Conservation (phyloP, 108 stramenopile genomes). For the Fragilariopsis cylindrus region DNA sequence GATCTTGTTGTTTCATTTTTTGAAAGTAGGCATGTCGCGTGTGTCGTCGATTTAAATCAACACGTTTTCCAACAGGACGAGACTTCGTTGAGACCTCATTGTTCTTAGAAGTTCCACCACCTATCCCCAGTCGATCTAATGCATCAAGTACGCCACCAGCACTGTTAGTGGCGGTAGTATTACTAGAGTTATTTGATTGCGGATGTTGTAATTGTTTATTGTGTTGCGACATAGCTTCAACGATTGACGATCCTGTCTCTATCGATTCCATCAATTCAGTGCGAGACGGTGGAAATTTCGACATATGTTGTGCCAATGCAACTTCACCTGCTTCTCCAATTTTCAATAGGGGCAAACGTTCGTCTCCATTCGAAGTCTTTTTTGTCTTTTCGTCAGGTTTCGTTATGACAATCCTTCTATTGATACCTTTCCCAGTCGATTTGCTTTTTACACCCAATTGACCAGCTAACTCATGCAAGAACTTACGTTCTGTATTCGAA, state of each 20-base stretch:
- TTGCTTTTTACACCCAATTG: conserved; percentile 68
- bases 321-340: conserved; percentile 44
- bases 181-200: background rate
- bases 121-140: conserved; percentile 25
- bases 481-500: conserved; percentile 83
- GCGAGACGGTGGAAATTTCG: conserved; percentile 43
- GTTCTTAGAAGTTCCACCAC: background rate
- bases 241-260: conserved; percentile 61
- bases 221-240: conserved; percentile 24
- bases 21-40: conserved; percentile 19
- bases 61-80: conserved; percentile 2
- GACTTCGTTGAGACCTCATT: background rate
- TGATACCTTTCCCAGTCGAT: conserved; percentile 63
- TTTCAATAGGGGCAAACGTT: conserved; percentile 33
- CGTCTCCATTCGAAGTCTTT: conserved; percentile 15
- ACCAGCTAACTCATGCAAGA: conserved; percentile 58
- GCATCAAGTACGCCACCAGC: conserved; percentile 21
- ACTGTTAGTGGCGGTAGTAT: background rate
- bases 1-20: conserved; percentile 12
- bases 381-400: conserved; percentile 31
- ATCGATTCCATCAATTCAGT: conserved; percentile 48
- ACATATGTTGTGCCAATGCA: conserved; percentile 45
- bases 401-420: conserved; percentile 52
- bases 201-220: background rate
- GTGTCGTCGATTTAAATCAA: conserved; percentile 22